Conservation (phyloP, 2,329 filamentous ascomycete species). For the Talaromyces amestolkiae region DNA sequence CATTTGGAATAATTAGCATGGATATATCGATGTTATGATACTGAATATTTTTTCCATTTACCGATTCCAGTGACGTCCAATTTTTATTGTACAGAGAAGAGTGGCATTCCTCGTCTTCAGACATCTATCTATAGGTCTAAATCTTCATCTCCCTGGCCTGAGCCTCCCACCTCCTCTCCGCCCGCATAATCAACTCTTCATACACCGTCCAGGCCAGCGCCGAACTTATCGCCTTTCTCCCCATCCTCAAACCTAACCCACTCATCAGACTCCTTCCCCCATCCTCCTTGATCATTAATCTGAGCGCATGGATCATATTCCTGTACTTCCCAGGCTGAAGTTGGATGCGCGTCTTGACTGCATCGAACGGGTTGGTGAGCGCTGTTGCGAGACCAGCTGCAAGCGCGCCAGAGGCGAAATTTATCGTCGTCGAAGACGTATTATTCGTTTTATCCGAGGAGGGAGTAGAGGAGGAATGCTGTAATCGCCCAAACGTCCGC, state of each 20-base stretch:
- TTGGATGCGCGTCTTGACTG: slow-evolving; percentile 92
- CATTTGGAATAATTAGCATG: slow-evolving; percentile 22
- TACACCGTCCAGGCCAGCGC: slow-evolving; percentile 98
- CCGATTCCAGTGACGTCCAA: background rate
- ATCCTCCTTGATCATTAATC: slow-evolving; percentile 77
- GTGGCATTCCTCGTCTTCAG: background rate
- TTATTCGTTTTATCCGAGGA: background rate
- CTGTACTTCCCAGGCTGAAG: slow-evolving; percentile 78
- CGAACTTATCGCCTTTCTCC: slow-evolving; percentile 84
- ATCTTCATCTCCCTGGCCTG: slow-evolving; percentile 19
- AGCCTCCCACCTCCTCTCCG: slow-evolving; percentile 50
- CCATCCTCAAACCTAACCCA: slow-evolving; percentile 81
- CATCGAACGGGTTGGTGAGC: slow-evolving; percentile 94
- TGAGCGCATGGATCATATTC: slow-evolving; percentile 76
- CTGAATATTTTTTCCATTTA: background rate
- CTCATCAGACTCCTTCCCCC: slow-evolving; percentile 78
- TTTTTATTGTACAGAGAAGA: background rate
- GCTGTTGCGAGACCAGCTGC: slow-evolving; percentile 81
- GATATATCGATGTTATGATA: slow-evolving; percentile 18
- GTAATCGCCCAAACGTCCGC: slow-evolving; percentile 31
- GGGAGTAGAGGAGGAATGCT: slow-evolving; percentile 18
- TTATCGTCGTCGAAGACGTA: slow-evolving; percentile 58
- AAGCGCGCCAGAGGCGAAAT: slow-evolving; percentile 78
- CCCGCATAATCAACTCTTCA: slow-evolving; percentile 81
- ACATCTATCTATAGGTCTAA: background rate